Conservation (phyloP, 176 grass and related monocot species). For the Musa troglodytarum region DNA sequence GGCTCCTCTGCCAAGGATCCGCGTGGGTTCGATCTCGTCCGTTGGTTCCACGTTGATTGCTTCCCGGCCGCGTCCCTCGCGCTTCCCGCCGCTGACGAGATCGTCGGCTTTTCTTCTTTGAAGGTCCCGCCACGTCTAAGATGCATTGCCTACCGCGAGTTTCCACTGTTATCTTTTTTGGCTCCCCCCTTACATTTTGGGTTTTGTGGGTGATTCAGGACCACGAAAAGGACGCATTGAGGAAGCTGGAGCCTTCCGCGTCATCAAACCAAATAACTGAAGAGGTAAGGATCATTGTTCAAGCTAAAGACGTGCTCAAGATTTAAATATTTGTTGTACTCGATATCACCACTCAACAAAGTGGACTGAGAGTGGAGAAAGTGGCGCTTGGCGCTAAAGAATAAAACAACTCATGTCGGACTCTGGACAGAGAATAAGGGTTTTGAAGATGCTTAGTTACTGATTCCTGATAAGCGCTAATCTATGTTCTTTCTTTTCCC, state of each 20-base stretch:
- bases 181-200: neutral
- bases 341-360: neutral
- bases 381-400: neutral
- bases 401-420: neutral
- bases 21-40: slow-evolving; percentile 46
- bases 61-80: slow-evolving; percentile 2
- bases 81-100: slow-evolving; percentile 36
- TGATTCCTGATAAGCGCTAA: neutral
- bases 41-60: slow-evolving; percentile 29
- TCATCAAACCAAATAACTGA: slow-evolving; percentile 5
- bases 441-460: neutral
- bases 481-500: neutral
- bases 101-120: slow-evolving; percentile 50
- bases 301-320: neutral
- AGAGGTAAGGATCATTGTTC: neutral
- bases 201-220: slow-evolving; percentile 32
- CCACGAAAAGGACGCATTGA: slow-evolving; percentile 40
- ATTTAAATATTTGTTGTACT: neutral
- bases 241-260: slow-evolving; percentile 34
- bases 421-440: neutral
- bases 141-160: neutral
- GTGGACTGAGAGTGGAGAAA: neutral
- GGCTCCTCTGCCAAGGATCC: slow-evolving; percentile 36
- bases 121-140: slow-evolving; percentile 41
- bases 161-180: neutral